Conservation (phyloP, 2,329 filamentous ascomycete genomes). For the Sclerotinia minor region DNA sequence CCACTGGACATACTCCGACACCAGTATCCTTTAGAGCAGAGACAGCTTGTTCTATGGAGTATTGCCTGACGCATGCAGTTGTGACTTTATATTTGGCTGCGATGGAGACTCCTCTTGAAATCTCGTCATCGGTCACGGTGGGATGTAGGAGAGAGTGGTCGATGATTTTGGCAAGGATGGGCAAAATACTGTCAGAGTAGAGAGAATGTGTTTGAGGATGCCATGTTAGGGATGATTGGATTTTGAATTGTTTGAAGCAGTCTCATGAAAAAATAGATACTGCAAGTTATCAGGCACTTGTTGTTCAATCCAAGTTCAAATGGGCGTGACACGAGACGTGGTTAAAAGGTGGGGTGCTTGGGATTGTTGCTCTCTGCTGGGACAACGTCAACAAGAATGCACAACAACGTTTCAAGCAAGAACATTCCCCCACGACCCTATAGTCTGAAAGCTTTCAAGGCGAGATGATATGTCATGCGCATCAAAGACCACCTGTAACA, state of each 20-base stretch:
- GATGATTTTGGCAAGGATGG: constrained; percentile 55
- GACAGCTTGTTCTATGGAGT: constrained; percentile 51
- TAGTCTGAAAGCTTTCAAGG: neutral
- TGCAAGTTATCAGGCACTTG: neutral
- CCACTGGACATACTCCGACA: constrained; percentile 57
- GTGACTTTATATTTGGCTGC: constrained; percentile 52
- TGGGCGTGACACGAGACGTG: neutral
- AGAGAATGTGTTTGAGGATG: neutral
- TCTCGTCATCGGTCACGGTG: constrained; percentile 58
- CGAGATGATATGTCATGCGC: neutral
- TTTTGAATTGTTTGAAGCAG: neutral
- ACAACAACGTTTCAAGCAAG: neutral
- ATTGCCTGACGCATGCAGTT: constrained; percentile 60
- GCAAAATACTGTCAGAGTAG: constrained; percentile 47
- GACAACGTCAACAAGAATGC: neutral
- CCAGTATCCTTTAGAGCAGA: constrained; percentile 49
- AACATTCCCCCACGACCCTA: neutral
- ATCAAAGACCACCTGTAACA: neutral
- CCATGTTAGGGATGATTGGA: neutral
- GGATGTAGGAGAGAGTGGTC: constrained; percentile 64
- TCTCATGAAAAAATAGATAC: neutral
- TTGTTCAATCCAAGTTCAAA: neutral
- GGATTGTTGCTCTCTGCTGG: neutral
- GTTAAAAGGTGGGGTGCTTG: neutral
- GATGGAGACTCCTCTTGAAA: constrained; percentile 51